Evolutionary conservation across 1,139 yeast genomes (phyloP).

Genomic region (Nakaseomyces nivariensis): DNA sequence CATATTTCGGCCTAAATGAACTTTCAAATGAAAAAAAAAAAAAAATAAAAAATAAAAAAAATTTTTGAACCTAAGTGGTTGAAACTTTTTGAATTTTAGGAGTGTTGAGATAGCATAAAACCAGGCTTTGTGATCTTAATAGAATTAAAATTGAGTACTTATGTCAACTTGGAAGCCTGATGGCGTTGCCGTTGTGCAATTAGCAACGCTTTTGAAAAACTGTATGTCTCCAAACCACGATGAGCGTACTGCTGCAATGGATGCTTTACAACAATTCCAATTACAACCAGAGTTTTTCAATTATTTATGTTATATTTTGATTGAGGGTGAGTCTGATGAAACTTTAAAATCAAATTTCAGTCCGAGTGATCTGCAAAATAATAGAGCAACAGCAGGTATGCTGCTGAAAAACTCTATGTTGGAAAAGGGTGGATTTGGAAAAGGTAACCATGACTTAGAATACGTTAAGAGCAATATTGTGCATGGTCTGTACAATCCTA

Average conservation of each 20-base stretch:
- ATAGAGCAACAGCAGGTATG: constrained; percentile 85
- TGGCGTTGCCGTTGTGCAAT: constrained; percentile 48
- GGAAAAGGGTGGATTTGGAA: constrained; percentile 25
- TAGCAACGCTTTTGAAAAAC: constrained; percentile 53
- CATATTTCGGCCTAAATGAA: no score
- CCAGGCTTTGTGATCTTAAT: no score
- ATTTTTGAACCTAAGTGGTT: no score
- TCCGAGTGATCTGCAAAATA: constrained; percentile 31
- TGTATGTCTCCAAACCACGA: constrained; percentile 50
- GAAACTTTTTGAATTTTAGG: no score
- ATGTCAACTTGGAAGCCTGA: constrained; percentile 50
- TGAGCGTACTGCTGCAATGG: constrained; percentile 51
- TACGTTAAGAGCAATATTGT: constrained; percentile 57
- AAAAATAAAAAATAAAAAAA: no score
- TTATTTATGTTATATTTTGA: constrained; percentile 62
- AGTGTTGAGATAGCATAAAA: no score
- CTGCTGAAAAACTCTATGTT: constrained; percentile 66
- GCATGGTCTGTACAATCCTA: constrained; percentile 48
- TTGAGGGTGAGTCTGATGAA: constrained; percentile 39
- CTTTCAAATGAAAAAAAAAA: no score
- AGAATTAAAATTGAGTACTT: not conserved
- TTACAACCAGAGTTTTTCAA: constrained; percentile 67
- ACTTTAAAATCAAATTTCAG: constrained; percentile 27
- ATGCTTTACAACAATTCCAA: constrained; percentile 59
- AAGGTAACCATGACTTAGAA: constrained; percentile 21